Percentiles rank a stretch among this genome's conserved stretches.
phyloP scores from a whole-genome alignment of 257 asterid species.

The Ligustrum vulgare region DNA sequence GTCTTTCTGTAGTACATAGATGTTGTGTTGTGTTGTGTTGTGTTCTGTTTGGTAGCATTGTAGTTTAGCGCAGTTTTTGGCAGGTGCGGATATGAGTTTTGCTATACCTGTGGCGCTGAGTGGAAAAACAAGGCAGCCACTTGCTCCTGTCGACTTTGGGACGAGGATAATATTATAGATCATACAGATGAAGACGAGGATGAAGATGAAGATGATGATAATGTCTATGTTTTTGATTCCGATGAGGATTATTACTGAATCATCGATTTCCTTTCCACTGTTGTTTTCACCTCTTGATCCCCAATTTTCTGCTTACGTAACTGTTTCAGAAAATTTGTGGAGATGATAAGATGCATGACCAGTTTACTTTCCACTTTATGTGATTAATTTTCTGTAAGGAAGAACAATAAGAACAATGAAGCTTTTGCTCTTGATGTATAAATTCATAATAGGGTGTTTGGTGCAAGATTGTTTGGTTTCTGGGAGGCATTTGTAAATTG shows the following conservation, averaged over 20 bases:
- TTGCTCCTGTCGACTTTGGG: conserved; percentile 41
- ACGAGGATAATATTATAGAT: conserved; percentile 22
- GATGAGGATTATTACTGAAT: background rate
- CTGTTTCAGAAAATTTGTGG: background rate
- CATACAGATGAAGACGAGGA: background rate
- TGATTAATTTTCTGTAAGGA: background rate
- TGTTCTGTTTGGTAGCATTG: background rate
- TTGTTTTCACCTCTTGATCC: background rate
- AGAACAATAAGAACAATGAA: background rate
- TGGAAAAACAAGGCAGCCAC: conserved; percentile 43
- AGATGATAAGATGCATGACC: background rate
- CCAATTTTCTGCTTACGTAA: background rate
- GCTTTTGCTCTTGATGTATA: background rate
- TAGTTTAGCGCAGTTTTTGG: background rate
- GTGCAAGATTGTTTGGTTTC: background rate
- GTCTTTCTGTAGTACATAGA: background rate
- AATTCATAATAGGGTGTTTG: background rate
- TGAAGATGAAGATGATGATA: background rate
- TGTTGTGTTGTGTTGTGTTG: background rate
- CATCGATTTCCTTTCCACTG: background rate
- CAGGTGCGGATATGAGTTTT: conserved; percentile 50
- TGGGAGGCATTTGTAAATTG: background rate
- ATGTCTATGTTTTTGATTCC: background rate
- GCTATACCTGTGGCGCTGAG: conserved; percentile 50
- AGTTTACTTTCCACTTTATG: background rate